phyloP scores from a whole-genome alignment of 2,329 filamentous ascomycete genomes.

The Laburnicola sp. region DNA sequence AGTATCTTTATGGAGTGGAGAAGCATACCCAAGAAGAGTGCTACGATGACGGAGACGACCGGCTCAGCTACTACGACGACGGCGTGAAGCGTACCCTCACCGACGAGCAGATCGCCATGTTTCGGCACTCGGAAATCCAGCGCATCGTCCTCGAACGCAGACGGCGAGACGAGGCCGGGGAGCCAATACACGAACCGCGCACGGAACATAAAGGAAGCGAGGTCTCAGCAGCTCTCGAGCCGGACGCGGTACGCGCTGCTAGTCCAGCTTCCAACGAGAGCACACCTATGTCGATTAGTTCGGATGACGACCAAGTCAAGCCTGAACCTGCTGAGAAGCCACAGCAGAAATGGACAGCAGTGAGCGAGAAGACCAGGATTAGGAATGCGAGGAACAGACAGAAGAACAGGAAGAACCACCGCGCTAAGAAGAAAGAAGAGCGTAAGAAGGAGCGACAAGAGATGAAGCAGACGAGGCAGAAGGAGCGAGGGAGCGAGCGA shows the following conservation, averaged over 20 bases:
- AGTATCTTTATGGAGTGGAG: slow-evolving; percentile 34
- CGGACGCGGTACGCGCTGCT: slow-evolving; percentile 1
- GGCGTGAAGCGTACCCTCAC: slow-evolving; percentile 87
- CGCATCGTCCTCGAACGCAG: slow-evolving; percentile 56
- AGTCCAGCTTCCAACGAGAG: slow-evolving; percentile 6
- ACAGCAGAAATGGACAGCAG: slow-evolving; percentile 34
- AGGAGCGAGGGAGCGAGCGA: slow-evolving; percentile 14
- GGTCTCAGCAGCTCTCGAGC: neutral
- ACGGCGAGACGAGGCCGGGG: slow-evolving; percentile 25
- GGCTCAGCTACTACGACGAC: slow-evolving; percentile 81
- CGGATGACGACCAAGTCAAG: slow-evolving; percentile 14
- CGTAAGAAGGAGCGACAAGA: slow-evolving; percentile 23
- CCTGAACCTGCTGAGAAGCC: slow-evolving; percentile 22
- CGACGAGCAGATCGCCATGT: slow-evolving; percentile 87
- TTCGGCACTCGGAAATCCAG: slow-evolving; percentile 85
- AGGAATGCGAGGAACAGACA: slow-evolving; percentile 22
- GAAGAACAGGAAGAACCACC: slow-evolving; percentile 29
- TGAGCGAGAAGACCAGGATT: slow-evolving; percentile 29
- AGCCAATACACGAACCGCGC: slow-evolving; percentile 10
- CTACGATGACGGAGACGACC: slow-evolving; percentile 60
- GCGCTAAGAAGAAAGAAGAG: slow-evolving; percentile 29
- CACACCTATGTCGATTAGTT: slow-evolving; percentile 12
- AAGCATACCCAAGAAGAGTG: slow-evolving; percentile 39
- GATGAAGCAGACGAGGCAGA: slow-evolving; percentile 20
- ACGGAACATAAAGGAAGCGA: neutral